These are phyloP conservation scores for Populus hybrid DNA, from an alignment of 441 rosid genomes.

Conservation along the genomic window DNA sequence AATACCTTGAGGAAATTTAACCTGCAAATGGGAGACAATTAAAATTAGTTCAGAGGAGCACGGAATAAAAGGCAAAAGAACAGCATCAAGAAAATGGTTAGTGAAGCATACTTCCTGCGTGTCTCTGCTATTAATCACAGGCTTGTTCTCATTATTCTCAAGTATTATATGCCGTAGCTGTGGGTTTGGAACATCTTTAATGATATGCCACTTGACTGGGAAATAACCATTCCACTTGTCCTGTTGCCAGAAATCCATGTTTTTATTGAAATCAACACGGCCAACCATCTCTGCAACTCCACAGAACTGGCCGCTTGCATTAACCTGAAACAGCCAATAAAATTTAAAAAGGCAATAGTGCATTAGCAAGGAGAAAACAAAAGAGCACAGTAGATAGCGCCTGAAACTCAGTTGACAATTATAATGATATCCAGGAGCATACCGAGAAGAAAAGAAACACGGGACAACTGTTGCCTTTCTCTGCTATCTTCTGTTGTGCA, in stretches of 20 bases:
- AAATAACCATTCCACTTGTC: constrained; percentile 90
- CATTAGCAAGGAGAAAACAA: not conserved
- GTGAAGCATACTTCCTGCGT: constrained; percentile 61
- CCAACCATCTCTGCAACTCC: constrained; percentile 93
- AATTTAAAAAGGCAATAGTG: not conserved
- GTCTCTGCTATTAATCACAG: constrained; percentile 77
- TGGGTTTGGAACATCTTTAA: constrained; percentile 71
- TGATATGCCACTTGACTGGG: constrained; percentile 82
- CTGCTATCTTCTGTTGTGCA: constrained; percentile 47
- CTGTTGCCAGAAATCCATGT: constrained; percentile 30
- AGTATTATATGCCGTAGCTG: constrained; percentile 64
- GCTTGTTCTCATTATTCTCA: constrained; percentile 34
- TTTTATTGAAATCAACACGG: constrained; percentile 63
- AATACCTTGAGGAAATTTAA: constrained; percentile 57
- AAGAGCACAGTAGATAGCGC: not conserved
- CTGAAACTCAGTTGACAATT: not conserved
- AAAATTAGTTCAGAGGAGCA: not conserved
- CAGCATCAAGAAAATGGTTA: constrained; percentile 27
- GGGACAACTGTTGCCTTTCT: constrained; percentile 48
- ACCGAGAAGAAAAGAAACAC: constrained; percentile 77
- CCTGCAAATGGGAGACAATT: constrained; percentile 33
- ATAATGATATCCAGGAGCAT: not conserved
- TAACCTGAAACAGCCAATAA: constrained; percentile 44
- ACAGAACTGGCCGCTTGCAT: constrained; percentile 91
- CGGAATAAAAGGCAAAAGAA: constrained; percentile 24